Base-by-base conservation (phyloP, 2,329 filamentous ascomycete species). In the Cryphonectria japonica region DNA sequence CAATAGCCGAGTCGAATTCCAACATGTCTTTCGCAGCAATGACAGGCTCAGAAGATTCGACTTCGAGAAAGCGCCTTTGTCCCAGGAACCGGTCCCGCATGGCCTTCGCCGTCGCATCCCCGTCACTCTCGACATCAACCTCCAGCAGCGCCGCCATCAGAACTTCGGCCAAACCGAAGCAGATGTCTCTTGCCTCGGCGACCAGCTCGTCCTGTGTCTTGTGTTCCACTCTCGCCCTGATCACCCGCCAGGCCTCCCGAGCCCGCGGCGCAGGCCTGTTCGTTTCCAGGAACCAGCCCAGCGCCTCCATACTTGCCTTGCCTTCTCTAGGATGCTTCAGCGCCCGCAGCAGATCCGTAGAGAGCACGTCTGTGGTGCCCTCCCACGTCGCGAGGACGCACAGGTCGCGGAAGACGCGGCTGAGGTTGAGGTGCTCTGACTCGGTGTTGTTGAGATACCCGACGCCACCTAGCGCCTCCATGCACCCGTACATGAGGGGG, bases 341-440 rank as follows among this genome's bases (percentile, higher is more conserved):
- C 0, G 84, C 83, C 29, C 85, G 78, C 19, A 86, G 72, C 22
- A 85, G 81, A 72, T 87, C 86, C 1, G 82, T 83, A 5, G 88
- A 88, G 69, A 94, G 83, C 7, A 94, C 89, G 75, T 93, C 91
- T 0, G 91, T 92, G 0, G 92, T 93, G 0, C 91, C 90, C 78
- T 92, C 91, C 89, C 90, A 92, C 65, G 60, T 71, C 22, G 69
- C 52, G 32, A 71, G 80, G 2, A 93, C 91, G 9, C 81, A 83
- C 1, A 85, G 87, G 75, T 93, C 91, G 9, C 92, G 86, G 75
- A 89, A 89, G 0, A 93, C 81, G 8, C 90, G 85, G 0, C 91
- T 86, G 3, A 93, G 81, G 75, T 93, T 94, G 70, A 92, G 82
- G 52, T 88, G 85, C 66, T 89, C 88, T 71, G 89, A 87, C 71